Conservation (phyloP, 2,329 filamentous ascomycete species). For the Alternaria sp. region DNA sequence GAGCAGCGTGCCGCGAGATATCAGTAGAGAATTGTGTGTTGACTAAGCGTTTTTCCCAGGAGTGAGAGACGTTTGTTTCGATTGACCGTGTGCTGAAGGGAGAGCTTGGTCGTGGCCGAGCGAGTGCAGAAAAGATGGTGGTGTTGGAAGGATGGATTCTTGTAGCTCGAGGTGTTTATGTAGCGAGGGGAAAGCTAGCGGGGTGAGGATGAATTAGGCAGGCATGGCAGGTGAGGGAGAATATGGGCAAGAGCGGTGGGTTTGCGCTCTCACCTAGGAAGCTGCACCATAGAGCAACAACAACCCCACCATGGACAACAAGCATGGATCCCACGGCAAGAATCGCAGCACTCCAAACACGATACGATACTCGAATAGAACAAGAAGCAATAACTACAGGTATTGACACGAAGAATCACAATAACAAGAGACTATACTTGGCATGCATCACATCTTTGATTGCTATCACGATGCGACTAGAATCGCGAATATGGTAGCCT, state of each 20-base stretch:
- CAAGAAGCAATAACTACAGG: neutral
- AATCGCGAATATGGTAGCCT: slow-evolving; percentile 60
- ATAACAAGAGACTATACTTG: neutral
- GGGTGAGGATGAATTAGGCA: neutral
- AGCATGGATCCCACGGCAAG: neutral
- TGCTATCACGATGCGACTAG: slow-evolving; percentile 27
- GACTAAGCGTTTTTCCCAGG: neutral
- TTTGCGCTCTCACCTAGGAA: neutral
- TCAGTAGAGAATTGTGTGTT: neutral
- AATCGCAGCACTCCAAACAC: neutral
- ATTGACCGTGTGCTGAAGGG: neutral
- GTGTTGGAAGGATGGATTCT: neutral
- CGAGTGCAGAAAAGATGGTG: neutral
- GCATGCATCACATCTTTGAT: neutral
- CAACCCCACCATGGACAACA: neutral
- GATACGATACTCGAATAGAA: neutral
- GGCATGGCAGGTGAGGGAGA: slow-evolving; percentile 6
- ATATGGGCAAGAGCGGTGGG: neutral
- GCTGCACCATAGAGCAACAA: neutral
- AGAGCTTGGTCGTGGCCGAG: neutral
- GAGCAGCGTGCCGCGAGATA: neutral
- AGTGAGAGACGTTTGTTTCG: neutral
- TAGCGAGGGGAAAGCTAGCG: neutral
- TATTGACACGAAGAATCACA: neutral
- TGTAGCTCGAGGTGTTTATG: neutral